Conservation (phyloP, 2,329 filamentous ascomycete species). For the Raffaelea albimanens region DNA sequence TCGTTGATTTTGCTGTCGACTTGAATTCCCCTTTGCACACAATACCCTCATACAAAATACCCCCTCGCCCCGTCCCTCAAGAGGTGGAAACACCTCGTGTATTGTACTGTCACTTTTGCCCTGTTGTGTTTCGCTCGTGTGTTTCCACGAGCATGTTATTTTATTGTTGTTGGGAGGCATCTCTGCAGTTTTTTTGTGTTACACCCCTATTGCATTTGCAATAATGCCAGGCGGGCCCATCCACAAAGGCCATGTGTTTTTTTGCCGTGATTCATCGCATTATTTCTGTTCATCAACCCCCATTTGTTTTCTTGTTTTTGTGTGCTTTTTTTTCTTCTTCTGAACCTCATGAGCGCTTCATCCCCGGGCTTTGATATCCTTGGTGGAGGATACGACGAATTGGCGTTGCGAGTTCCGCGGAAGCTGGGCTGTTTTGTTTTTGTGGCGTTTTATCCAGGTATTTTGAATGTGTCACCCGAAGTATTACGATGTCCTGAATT, state of each 20-base stretch:
- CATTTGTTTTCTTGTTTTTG: too few species aligned
- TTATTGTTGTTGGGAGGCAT: not conserved
- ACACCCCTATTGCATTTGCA: conserved; percentile 3
- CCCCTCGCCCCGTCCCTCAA: too few species aligned
- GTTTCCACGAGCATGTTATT: not conserved
- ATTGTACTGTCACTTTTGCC: not conserved
- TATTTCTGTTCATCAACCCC: not conserved
- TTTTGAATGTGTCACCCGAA: conserved; percentile 5
- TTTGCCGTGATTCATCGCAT: not conserved
- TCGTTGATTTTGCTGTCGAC: not conserved
- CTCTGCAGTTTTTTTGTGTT: conserved; percentile 2
- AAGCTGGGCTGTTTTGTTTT: not conserved
- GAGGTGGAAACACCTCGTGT: not conserved
- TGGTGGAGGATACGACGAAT: not conserved
- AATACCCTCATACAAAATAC: not conserved
- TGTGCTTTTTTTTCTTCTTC: not conserved
- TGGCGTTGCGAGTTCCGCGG: not conserved
- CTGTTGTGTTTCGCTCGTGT: not conserved
- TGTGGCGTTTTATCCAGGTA: not conserved
- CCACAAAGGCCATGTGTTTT: conserved; percentile 3
- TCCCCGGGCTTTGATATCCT: not conserved
- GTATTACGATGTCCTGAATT: conserved; percentile 12
- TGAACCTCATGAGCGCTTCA: not conserved
- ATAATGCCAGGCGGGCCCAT: conserved; percentile 4
- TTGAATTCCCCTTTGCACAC: not conserved